Evolutionary conservation across 345 rosid genomes (phyloP), one percentile per base, ranked within the genome.

Genomic region (Eucalyptus shirleyi): DNA sequence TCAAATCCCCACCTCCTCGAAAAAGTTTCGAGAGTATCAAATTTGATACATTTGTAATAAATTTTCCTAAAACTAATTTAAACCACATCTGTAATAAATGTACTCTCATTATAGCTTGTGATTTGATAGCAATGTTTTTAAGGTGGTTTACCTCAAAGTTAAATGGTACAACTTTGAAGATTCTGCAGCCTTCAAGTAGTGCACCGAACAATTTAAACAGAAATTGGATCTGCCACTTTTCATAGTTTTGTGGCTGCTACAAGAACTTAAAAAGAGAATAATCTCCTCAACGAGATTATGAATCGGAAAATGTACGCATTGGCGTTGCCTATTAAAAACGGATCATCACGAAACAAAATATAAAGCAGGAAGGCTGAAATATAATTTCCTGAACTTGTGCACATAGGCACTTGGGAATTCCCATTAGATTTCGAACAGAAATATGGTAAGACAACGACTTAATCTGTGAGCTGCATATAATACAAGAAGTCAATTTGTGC

Each of bases 11-110:
- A n/a, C n/a, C n/a, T n/a, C n/a, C n/a, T n/a, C n/a, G n/a, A n/a
- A n/a, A n/a, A n/a, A n/a, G n/a, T n/a, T n/a, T n/a, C n/a, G n/a
- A n/a, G n/a, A n/a, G n/a, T n/a, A n/a, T n/a, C n/a, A n/a, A n/a
- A n/a, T n/a, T n/a, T n/a, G n/a, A n/a, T 34, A 53, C 10, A 19
- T 0, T 7, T 18, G 4, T 3, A 1, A 51, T 51, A 51, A 51
- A 51, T 51, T 17, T 51, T 1, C 9, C 59, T 1, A 53, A 53
- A 53, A 19, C 5, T 53, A 53, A 53, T 53, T 53, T 53, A 53
- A 53, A 53, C 24, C 3, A 53, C 23, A 53, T 18, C 9, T 1
- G 0, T 7, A 53, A 53, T 19, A 53, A 53, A 53, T 53, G 4
- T 19, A 53, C 4, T 53, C 1, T 53, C 47, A 45, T 30, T 65